phyloP scores from a whole-genome alignment of 345 rosid species.

The Arabis alpina region DNA sequence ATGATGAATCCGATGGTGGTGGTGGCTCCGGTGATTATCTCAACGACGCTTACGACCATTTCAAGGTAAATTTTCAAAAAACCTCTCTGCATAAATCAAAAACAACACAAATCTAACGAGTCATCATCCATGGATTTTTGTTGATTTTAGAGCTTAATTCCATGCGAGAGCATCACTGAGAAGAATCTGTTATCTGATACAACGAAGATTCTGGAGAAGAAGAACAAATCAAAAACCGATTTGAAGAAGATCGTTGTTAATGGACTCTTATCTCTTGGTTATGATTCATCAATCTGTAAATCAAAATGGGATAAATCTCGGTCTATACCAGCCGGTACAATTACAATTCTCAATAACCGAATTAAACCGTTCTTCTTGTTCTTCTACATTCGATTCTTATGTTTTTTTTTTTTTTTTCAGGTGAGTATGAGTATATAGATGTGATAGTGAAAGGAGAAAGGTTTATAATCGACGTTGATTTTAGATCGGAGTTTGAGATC shows the following conservation, averaged over 20 bases:
- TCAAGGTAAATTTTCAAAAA: too few relatives aligned
- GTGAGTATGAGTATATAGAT: conserved; percentile 87
- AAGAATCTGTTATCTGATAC: conserved; percentile 70
- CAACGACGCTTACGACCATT: conserved; percentile 45
- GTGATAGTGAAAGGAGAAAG: conserved; percentile 68
- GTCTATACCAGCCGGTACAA: conserved; percentile 73
- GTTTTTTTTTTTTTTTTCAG: conserved; percentile 43
- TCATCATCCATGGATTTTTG: conserved; percentile 4
- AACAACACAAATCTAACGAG: conserved; percentile 21
- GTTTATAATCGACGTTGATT: conserved; percentile 76
- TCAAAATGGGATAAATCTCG: conserved; percentile 85
- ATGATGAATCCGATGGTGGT: conserved; percentile 62
- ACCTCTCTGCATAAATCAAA: too few relatives aligned
- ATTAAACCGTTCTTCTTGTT: conserved; percentile 23
- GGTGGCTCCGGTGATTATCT: conserved; percentile 18
- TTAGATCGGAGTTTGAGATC: conserved; percentile 90
- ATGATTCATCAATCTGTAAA: conserved; percentile 77
- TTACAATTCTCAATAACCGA: neutral
- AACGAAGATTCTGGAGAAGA: conserved; percentile 70
- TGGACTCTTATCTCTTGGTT: conserved; percentile 62
- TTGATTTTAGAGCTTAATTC: conserved; percentile 63
- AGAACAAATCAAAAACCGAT: conserved; percentile 72
- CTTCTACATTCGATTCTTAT: neutral
- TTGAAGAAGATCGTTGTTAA: conserved; percentile 61
- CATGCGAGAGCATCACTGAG: conserved; percentile 65